Evolutionary conservation across 1,139 yeast species (phyloP).

Genomic region (Spencermartinsiella ligniputridi): DNA sequence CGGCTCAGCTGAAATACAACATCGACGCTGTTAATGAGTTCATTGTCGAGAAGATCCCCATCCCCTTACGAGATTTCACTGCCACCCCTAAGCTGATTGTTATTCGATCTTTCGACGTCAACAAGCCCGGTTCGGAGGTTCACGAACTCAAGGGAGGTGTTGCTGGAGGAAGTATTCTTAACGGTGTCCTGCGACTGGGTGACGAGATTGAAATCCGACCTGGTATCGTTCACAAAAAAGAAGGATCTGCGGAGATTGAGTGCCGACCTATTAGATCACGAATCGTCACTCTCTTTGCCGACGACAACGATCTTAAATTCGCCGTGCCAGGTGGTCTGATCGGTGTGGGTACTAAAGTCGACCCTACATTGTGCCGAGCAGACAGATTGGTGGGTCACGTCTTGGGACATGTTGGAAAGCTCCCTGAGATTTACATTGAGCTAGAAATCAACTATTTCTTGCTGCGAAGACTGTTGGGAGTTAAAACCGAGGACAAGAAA

Average conservation of each 20-base stretch:
- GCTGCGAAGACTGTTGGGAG: conserved; percentile 95
- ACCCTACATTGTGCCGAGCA: conserved; percentile 98
- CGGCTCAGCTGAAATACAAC: conserved; percentile 97
- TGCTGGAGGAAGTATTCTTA: conserved; percentile 97
- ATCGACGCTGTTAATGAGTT: conserved; percentile 98
- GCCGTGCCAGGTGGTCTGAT: conserved; percentile 99
- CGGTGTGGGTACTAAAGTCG: conserved; percentile 99
- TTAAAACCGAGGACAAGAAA: conserved; percentile 96
- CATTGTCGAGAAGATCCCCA: conserved; percentile 92
- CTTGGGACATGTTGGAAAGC: conserved; percentile 92
- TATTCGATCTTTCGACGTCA: conserved; percentile 97
- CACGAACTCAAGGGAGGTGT: conserved; percentile 99
- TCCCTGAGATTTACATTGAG: conserved; percentile 95
- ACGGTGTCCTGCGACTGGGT: conserved; percentile 94
- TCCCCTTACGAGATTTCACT: conserved; percentile 90
- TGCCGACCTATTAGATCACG: conserved; percentile 95
- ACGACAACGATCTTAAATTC: conserved; percentile 93
- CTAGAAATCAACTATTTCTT: conserved; percentile 96
- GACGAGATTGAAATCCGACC: conserved; percentile 99
- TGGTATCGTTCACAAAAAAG: conserved; percentile 91
- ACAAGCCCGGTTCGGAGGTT: conserved; percentile 97
- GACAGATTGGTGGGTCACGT: conserved; percentile 99
- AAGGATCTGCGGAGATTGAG: conserved; percentile 80
- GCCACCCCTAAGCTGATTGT: conserved; percentile 95
- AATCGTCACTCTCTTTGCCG: conserved; percentile 92